Conservation (phyloP, 176 grass and related monocot genomes). For the Oryza punctata region DNA sequence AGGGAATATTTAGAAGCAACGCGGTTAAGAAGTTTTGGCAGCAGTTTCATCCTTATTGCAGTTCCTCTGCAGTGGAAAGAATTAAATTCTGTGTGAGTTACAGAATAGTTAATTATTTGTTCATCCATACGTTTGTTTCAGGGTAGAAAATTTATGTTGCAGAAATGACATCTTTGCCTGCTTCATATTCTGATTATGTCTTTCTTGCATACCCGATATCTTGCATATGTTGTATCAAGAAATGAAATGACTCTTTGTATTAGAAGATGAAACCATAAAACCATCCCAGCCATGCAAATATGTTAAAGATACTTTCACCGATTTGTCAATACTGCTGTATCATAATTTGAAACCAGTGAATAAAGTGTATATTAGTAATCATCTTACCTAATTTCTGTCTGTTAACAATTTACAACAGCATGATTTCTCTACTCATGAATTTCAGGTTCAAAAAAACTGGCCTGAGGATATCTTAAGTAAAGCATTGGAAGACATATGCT, state of each 20-base stretch:
- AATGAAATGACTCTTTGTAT: slow-evolving; percentile 5
- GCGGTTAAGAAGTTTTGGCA: slow-evolving; percentile 84
- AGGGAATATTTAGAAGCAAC: slow-evolving; percentile 80
- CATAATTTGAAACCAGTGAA: background rate
- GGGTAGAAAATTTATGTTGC: background rate
- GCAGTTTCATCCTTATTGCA: slow-evolving; percentile 75
- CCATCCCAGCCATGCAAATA: background rate
- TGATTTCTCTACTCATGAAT: slow-evolving; percentile 17
- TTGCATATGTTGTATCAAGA: slow-evolving; percentile 12
- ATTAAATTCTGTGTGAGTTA: slow-evolving; percentile 69
- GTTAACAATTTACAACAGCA: slow-evolving; percentile 25
- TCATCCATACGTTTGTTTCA: slow-evolving; percentile 17
- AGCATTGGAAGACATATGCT: slow-evolving; percentile 84
- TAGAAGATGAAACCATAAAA: background rate
- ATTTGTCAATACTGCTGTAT: background rate
- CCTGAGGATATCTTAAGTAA: slow-evolving; percentile 71
- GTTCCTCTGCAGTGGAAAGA: slow-evolving; percentile 46
- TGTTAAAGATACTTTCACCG: background rate
- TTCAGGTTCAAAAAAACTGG: slow-evolving; percentile 73
- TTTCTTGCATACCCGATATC: background rate
- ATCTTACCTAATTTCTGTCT: background rate
- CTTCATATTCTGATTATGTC: slow-evolving; percentile 1
- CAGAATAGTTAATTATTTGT: background rate
- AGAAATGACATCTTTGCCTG: background rate
- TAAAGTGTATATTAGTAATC: background rate